These are phyloP conservation scores for Agrostemma githago DNA, from an alignment of 148 eudicot genomes.

Conservation along the genomic window DNA sequence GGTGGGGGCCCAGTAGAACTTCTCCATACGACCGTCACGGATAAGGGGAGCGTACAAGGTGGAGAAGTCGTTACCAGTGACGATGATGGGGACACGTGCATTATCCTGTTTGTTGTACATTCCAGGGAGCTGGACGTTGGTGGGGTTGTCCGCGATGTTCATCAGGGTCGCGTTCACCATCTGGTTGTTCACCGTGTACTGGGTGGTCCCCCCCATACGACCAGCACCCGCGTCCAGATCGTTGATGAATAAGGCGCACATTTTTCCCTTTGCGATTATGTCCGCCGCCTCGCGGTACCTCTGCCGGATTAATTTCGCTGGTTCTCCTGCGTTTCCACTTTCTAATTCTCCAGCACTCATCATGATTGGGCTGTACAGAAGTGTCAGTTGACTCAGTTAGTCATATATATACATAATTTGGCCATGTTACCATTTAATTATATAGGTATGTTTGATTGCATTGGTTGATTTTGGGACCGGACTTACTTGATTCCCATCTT, in stretches of 20 bases:
- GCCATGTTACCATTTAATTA: not conserved
- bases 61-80: conserved; percentile 91
- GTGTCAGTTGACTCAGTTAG: not conserved
- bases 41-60: conserved; percentile 88
- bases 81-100: conserved; percentile 81
- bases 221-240: conserved; percentile 97
- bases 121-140: conserved; percentile 91
- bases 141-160: conserved; percentile 94
- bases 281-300: conserved; percentile 93
- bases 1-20: conserved; percentile 97
- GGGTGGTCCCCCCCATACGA: conserved; percentile 90
- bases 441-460: not conserved
- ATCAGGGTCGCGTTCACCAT: conserved; percentile 95
- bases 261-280: conserved; percentile 79
- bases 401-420: not conserved
- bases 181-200: conserved; percentile 94
- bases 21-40: conserved; percentile 99
- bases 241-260: conserved; percentile 86
- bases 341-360: conserved; percentile 98
- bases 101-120: conserved; percentile 96
- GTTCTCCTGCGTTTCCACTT: conserved; percentile 99
- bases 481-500: conserved; percentile 98
- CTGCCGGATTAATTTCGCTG: conserved; percentile 85
- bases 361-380: conserved; percentile 69
- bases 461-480: conserved; percentile 17